phyloP scores from a whole-genome alignment of 2,329 filamentous ascomycete genomes.

The Whalleya microplaca region DNA sequence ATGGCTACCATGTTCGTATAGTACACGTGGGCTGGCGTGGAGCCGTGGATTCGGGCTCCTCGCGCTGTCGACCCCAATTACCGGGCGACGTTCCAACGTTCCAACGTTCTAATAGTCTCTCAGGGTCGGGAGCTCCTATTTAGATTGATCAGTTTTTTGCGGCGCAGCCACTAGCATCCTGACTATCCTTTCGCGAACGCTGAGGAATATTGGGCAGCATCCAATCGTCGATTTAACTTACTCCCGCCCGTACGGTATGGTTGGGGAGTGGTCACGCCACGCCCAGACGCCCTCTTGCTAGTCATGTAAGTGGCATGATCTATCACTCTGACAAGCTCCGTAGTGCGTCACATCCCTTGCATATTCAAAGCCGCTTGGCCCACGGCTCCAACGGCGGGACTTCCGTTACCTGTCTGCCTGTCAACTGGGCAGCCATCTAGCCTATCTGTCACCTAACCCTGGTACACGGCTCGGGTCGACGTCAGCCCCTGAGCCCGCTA shows the following conservation, averaged over 20 bases:
- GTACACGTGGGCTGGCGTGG: not conserved
- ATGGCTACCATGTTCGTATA: not conserved
- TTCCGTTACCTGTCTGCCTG: conserved; percentile 21
- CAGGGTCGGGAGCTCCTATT: not conserved
- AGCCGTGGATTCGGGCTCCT: too few species aligned
- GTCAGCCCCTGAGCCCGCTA: not conserved
- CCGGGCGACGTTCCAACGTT: not conserved
- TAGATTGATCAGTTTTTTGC: not conserved
- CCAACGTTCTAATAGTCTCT: not conserved
- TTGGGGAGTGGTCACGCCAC: not conserved
- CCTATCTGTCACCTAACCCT: conserved; percentile 1
- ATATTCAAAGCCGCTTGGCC: conserved; percentile 2
- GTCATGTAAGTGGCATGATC: not conserved
- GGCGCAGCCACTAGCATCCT: not conserved
- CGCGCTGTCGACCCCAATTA: not conserved
- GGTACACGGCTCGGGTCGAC: conserved; percentile 20
- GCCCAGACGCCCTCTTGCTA: not conserved
- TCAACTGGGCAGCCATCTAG: not conserved
- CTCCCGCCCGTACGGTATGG: not conserved
- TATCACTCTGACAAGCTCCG: not conserved
- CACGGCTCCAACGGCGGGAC: conserved; percentile 25
- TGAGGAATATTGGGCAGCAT: not conserved
- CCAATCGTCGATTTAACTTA: not conserved
- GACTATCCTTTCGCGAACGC: too few species aligned
- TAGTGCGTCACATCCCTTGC: not conserved